Conservation (phyloP, 306 rosid genomes). For the Luffa acutangula region DNA sequence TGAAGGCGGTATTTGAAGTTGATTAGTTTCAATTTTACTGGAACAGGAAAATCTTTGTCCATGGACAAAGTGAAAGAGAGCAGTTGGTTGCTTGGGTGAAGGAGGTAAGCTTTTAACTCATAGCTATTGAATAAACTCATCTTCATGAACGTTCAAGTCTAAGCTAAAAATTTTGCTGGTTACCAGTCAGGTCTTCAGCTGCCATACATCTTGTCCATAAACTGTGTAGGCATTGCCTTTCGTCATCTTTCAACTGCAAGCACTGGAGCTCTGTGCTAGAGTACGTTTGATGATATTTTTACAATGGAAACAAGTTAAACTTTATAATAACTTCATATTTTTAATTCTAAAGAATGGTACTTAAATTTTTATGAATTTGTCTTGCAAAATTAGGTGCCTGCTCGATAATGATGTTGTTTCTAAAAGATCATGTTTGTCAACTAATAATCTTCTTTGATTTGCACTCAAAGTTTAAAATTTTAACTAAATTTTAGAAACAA, state of each 20-base stretch:
- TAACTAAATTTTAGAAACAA: neutral
- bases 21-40: neutral
- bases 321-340: neutral
- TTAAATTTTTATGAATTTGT: neutral
- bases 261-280: slow-evolving; percentile 88
- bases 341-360: neutral
- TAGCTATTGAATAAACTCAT: neutral
- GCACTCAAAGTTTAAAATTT: neutral
- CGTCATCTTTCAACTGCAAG: slow-evolving; percentile 57
- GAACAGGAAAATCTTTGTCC: slow-evolving; percentile 75
- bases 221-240: slow-evolving; percentile 54
- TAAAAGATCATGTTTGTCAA: too few species aligned
- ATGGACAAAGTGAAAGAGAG: slow-evolving; percentile 54
- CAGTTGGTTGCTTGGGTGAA: slow-evolving; percentile 46
- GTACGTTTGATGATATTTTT: slow-evolving; percentile 34
- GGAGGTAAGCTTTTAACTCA: slow-evolving; percentile 30
- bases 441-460: neutral
- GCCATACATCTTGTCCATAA: slow-evolving; percentile 57
- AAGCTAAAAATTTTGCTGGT: neutral
- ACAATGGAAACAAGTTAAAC: neutral
- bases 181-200: slow-evolving; percentile 36
- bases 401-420: neutral
- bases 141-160: neutral
- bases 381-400: neutral
- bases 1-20: too few species aligned